A percentile compares a stretch with the other conserved stretches of the same genome.
Conservation (phyloP, 2,329 filamentous ascomycete genomes). For the Talaromyces rugulosus region DNA sequence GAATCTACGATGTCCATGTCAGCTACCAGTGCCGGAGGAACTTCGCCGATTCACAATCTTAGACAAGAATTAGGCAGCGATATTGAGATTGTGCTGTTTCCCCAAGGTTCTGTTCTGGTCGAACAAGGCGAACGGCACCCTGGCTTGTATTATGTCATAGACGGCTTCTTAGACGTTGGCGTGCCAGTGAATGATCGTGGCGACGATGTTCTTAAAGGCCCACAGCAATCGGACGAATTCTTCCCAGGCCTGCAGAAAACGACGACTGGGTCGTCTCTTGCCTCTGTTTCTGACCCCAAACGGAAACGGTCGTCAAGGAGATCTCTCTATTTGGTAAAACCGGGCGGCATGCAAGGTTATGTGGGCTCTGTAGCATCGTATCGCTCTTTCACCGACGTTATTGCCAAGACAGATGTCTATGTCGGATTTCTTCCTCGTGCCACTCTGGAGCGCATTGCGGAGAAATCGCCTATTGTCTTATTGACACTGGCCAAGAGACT, state of each 20-base stretch:
- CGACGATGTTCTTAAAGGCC: slow-evolving; percentile 35
- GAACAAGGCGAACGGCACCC: slow-evolving; percentile 97
- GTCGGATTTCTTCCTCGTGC: slow-evolving; percentile 87
- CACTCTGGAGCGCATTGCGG: slow-evolving; percentile 85
- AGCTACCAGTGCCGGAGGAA: slow-evolving; percentile 58
- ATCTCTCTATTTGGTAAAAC: slow-evolving; percentile 87
- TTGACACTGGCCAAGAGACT: slow-evolving; percentile 94
- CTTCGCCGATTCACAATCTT: slow-evolving; percentile 61
- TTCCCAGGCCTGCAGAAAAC: slow-evolving; percentile 45
- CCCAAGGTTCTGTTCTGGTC: slow-evolving; percentile 86
- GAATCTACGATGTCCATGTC: slow-evolving; percentile 74
- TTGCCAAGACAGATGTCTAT: slow-evolving; percentile 96
- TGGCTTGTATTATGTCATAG: slow-evolving; percentile 93
- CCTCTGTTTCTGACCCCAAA: slow-evolving; percentile 27
- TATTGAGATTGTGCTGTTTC: slow-evolving; percentile 95
- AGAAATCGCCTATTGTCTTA: slow-evolving; percentile 85
- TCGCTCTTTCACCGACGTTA: slow-evolving; percentile 91
- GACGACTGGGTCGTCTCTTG: slow-evolving; percentile 39
- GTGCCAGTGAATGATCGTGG: slow-evolving; percentile 66
- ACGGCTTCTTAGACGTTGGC: slow-evolving; percentile 92
- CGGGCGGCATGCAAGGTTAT: slow-evolving; percentile 89
- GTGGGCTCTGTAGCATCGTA: slow-evolving; percentile 93
- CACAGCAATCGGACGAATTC: slow-evolving; percentile 29
- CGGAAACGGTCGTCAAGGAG: slow-evolving; percentile 51
- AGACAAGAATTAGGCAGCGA: slow-evolving; percentile 83